These are phyloP conservation scores for Sporisorium sorghi DNA, from an alignment of 1,284 basidiomycete genomes.

Conservation along the genomic window DNA sequence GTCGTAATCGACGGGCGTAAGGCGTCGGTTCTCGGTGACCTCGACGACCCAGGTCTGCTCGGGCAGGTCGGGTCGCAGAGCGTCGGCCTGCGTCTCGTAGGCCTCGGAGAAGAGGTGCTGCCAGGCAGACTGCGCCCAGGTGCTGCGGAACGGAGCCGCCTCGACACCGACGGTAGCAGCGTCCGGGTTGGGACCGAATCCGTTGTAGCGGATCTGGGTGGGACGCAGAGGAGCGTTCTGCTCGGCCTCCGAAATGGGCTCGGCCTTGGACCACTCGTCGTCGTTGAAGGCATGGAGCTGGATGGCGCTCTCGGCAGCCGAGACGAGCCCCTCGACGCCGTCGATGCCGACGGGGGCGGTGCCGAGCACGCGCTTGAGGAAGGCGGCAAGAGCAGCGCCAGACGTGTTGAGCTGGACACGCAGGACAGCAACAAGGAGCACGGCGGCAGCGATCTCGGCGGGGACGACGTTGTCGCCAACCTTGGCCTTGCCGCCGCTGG, in stretches of 20 bases:
- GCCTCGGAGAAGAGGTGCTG: constrained; percentile 69
- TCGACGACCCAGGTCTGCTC: constrained; percentile 94
- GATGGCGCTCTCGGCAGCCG: constrained; percentile 51
- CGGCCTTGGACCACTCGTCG: constrained; percentile 55
- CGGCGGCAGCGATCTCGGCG: constrained; percentile 58
- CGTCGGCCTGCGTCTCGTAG: constrained; percentile 54
- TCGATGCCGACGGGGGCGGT: constrained; percentile 61
- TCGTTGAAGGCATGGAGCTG: constrained; percentile 52
- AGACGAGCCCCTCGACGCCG: constrained; percentile 58
- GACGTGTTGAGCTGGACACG: constrained; percentile 53
- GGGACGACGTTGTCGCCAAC: constrained; percentile 51
- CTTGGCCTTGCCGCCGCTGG: constrained; percentile 60
- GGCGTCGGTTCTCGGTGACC: constrained; percentile 90
- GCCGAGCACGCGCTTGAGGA: constrained; percentile 57
- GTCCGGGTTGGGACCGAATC: constrained; percentile 54
- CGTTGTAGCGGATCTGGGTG: constrained; percentile 63
- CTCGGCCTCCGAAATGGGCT: constrained; percentile 59
- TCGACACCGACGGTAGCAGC: constrained; percentile 54
- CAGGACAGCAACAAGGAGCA: constrained; percentile 58
- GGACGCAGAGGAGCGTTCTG: constrained; percentile 55
- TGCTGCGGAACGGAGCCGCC: constrained; percentile 49
- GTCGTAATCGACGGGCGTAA: constrained; percentile 94
- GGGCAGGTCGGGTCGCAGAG: constrained; percentile 80
- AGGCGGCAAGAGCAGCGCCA: constrained; percentile 41
- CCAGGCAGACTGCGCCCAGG: constrained; percentile 68